Base-by-base conservation (phyloP, 1,284 basidiomycete genomes). In the Fomitopsis schrenkii region DNA sequence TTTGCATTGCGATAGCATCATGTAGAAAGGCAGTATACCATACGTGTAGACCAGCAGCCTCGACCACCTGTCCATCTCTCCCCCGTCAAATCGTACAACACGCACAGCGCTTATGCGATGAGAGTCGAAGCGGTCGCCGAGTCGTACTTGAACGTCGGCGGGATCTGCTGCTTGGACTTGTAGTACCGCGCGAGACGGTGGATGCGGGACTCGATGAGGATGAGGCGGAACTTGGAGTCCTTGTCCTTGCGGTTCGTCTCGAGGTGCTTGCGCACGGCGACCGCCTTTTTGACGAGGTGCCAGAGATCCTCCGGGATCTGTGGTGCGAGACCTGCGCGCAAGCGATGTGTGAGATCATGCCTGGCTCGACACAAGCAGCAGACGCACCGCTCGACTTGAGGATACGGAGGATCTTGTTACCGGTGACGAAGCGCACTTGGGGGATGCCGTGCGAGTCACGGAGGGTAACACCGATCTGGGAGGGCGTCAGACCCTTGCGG, bases 251-350 rank as follows among this genome's bases (percentile, higher is more conserved):
- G 91, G 93, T 98, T 98, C 73, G 88, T 86, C 82, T 98, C 95
- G 71, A 99, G 88, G 82, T 98, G 97, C 87, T 98, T 98, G 81
- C 97, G 95, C 75, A 99, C 94, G 70, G 93, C 86, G 76, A 98
- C 96, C 77, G 97, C 97, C 90, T 98, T 98, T 91, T 98, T 98
- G 87, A 98, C 92, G 78, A 98, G 90, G 88, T 95, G 91, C 92
- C 95, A 98, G 65, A 98, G 91, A 87, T 98, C 97, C 88, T 99
- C 97, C 72, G 97, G 97, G 83, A 98, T 95, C 80, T 90, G 86
- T 74, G 96, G 96, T 77, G 91, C 96, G 80, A 98, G 93, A 81
- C 94, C 94, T 96, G 58, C 42, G 54, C 40, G 28, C 54, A 41
- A 53, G 57, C 58, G 56, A 50, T 35, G 7, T 33, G 17, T 60